Evolutionary conservation across 1,139 yeast genomes (phyloP), one percentile per base, ranked within the genome.

Genomic region (Hemisphaericaspora xylanilytica): DNA sequence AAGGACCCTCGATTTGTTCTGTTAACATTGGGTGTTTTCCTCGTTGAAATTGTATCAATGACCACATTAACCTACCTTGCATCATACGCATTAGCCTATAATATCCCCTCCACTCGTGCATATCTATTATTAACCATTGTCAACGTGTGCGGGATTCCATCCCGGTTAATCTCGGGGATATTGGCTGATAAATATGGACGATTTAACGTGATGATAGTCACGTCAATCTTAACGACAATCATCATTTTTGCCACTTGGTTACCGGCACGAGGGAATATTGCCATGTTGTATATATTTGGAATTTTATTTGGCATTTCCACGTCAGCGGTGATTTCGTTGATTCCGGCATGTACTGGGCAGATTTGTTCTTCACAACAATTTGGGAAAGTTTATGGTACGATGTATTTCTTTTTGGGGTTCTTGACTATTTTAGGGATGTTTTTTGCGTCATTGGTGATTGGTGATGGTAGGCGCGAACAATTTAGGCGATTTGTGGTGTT

Each of bases 371-470:
- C 83, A 2, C 78, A 78, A 31, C 75, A 73, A 40, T 82, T 81
- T 50, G 90, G 90, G 21, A 79, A 75, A 50, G 70, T 85, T 20
- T 83, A 79, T 52, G 86, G 89, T 0, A 81, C 86, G 0, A 71
- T 82, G 58, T 82, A 83, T 55, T 79, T 80, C 49, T 65, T 80
- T 30, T 80, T 81, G 33, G 74, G 85, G 8, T 75, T 81, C 50
- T 78, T 78, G 28, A 75, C 78, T 5, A 60, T 82, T n/a, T 42
- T 62, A 33, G 67, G 67, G 4, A 61, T 63, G 61, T 63, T 50
- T 46, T 42, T 55, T 16, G 52, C 63, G 1, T 57, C 64, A 3
- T 46, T 61, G 37, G 57, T 63, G 4, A 57, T 63, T 28, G 59
- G 56, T 9, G 38, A 45, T 9, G 57, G 59, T 11, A 25, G 46